phyloP scores from a whole-genome alignment of 139 green algal species.

The Desmodesmus armatus region DNA sequence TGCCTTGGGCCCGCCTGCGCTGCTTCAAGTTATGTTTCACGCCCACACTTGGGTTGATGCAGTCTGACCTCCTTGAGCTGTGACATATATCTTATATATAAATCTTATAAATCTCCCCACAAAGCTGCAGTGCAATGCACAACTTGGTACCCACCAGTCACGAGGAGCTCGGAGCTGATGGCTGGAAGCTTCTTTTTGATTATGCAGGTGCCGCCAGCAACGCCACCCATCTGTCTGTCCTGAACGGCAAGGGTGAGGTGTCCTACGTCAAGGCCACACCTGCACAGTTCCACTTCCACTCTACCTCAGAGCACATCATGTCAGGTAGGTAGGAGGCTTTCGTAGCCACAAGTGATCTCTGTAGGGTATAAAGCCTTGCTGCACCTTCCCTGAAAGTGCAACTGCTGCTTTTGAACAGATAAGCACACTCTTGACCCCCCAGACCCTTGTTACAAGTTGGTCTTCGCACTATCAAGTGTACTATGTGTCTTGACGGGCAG shows the following conservation, averaged over 20 bases:
- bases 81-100: background rate
- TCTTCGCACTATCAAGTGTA: too few species aligned
- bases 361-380: too few species aligned
- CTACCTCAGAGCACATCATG: conserved; percentile 43
- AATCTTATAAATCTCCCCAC: background rate
- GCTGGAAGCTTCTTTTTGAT: background rate
- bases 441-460: too few species aligned
- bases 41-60: too few species aligned
- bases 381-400: too few species aligned
- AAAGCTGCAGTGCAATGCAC: background rate
- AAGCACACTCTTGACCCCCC: too few species aligned
- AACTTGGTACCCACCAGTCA: background rate
- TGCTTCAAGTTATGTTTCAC: too few species aligned
- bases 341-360: too few species aligned
- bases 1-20: too few species aligned
- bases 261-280: background rate
- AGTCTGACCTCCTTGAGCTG: too few species aligned
- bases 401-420: too few species aligned
- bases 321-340: background rate
- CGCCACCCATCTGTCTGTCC: background rate
- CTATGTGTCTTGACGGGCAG: too few species aligned
- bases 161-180: background rate
- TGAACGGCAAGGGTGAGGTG: background rate
- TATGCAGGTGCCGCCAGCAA: background rate
- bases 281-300: conserved; percentile 47